Evolutionary conservation across 352 stramenopile species (phyloP).

Genomic region (Globisporangium perplexum): DNA sequence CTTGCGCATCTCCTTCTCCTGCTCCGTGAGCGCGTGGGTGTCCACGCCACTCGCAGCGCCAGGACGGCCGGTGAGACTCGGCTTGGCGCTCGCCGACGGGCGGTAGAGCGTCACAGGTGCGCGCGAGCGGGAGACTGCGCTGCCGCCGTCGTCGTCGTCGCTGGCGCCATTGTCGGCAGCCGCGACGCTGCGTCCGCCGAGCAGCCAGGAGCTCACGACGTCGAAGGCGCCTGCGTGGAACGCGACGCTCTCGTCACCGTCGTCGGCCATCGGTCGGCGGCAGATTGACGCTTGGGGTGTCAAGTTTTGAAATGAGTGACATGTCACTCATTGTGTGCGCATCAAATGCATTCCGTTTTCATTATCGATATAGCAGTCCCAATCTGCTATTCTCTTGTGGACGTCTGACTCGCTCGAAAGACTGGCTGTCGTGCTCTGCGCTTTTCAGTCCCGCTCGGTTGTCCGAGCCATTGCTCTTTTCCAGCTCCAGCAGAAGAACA

Average conservation of each 20-base stretch:
- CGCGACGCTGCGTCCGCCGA: constrained; percentile 17
- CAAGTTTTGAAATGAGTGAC: neutral
- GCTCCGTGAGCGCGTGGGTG: constrained; percentile 31
- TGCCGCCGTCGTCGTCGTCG: constrained; percentile 9
- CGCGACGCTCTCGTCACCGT: constrained; percentile 44
- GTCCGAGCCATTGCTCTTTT: constrained; percentile 50
- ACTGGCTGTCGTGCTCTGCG: constrained; percentile 2
- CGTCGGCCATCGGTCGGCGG: constrained; percentile 11
- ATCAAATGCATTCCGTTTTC: neutral
- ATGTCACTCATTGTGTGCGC: neutral
- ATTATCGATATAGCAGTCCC: neutral
- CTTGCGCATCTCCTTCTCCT: constrained; percentile 68
- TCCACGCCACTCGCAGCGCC: constrained; percentile 1
- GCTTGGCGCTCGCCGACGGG: constrained; percentile 21
- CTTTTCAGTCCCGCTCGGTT: neutral
- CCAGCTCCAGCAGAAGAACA: constrained; percentile 45
- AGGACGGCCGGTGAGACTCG: constrained; percentile 26
- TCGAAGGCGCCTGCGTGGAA: constrained; percentile 52
- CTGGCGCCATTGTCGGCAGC: constrained; percentile 1
- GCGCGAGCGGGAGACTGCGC: neutral
- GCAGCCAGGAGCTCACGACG: constrained; percentile 62
- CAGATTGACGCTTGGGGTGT: neutral
- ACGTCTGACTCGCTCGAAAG: neutral
- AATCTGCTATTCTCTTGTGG: neutral
- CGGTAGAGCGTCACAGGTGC: constrained; percentile 53